Evolutionary conservation across 306 rosid genomes (phyloP).

Genomic region (Hylodesmum podocarpum): DNA sequence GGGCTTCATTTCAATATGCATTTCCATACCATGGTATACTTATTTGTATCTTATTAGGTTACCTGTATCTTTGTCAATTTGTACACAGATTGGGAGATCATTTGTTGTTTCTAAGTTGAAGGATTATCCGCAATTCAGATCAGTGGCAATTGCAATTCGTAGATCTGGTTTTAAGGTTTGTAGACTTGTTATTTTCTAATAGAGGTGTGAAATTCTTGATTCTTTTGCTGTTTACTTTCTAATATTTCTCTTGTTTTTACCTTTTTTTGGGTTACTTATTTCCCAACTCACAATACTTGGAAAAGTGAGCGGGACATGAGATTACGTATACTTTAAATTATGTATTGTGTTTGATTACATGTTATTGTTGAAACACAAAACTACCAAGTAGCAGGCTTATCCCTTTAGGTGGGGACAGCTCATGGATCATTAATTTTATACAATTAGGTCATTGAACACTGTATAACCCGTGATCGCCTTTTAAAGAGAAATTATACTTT

Average conservation of each 20-base stretch:
- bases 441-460: background rate
- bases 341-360: background rate
- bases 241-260: slow-evolving; percentile 5
- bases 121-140: slow-evolving; percentile 89
- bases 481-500: background rate
- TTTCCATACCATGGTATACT: slow-evolving; percentile 9
- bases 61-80: slow-evolving; percentile 28
- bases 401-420: background rate
- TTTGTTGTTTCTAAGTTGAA: slow-evolving; percentile 85
- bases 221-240: background rate
- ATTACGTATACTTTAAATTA: background rate
- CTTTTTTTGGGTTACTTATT: background rate
- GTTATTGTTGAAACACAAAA: background rate
- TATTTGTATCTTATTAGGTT: background rate
- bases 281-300: background rate
- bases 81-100: slow-evolving; percentile 91
- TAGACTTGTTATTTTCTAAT: slow-evolving; percentile 13
- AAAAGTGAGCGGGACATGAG: slow-evolving; percentile 11
- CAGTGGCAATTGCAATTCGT: slow-evolving; percentile 81
- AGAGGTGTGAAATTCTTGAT: background rate
- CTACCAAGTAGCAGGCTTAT: background rate
- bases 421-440: background rate
- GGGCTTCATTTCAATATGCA: slow-evolving; percentile 5
- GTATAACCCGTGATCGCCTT: background rate
- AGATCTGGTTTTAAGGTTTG: slow-evolving; percentile 87